phyloP scores from a whole-genome alignment of 2,329 filamentous ascomycete species.

The Aspergillus ustus region DNA sequence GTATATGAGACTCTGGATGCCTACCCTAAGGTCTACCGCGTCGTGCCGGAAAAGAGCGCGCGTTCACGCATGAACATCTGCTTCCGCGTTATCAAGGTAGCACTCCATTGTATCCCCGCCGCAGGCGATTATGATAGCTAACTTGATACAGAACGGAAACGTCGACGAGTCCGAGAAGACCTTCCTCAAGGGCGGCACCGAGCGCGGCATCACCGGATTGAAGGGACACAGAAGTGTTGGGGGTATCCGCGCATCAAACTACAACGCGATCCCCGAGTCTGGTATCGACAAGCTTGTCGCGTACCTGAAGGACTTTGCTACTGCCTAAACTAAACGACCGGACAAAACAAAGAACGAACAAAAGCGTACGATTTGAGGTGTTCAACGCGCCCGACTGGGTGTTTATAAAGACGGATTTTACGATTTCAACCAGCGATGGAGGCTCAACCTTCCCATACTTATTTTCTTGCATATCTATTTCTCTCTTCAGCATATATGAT shows the following conservation, averaged over 20 bases:
- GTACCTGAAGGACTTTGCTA: slow-evolving; percentile 60
- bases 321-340: slow-evolving; percentile 5
- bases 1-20: slow-evolving; percentile 81
- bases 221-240: slow-evolving; percentile 89
- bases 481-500: not conserved
- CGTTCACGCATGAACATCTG: slow-evolving; percentile 95
- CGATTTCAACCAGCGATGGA: slow-evolving; percentile 9
- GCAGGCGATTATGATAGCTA: not conserved
- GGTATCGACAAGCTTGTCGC: slow-evolving; percentile 48
- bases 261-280: slow-evolving; percentile 74
- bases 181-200: slow-evolving; percentile 75
- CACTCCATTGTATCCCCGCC: not conserved
- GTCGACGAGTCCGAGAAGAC: slow-evolving; percentile 72
- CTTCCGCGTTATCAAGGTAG: slow-evolving; percentile 70
- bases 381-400: slow-evolving; percentile 13
- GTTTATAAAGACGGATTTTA: not conserved
- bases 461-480: not conserved
- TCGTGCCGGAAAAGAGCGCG: slow-evolving; percentile 75
- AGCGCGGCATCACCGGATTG: slow-evolving; percentile 72
- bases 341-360: not conserved
- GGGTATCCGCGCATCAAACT: slow-evolving; percentile 81
- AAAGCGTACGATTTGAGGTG: not conserved
- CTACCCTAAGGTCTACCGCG: slow-evolving; percentile 71
- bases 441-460: slow-evolving; percentile 16
- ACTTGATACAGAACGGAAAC: slow-evolving; percentile 56